These are phyloP conservation scores for Saturnispora hagleri DNA, from an alignment of 805 yeast species.

Conservation along the genomic window DNA sequence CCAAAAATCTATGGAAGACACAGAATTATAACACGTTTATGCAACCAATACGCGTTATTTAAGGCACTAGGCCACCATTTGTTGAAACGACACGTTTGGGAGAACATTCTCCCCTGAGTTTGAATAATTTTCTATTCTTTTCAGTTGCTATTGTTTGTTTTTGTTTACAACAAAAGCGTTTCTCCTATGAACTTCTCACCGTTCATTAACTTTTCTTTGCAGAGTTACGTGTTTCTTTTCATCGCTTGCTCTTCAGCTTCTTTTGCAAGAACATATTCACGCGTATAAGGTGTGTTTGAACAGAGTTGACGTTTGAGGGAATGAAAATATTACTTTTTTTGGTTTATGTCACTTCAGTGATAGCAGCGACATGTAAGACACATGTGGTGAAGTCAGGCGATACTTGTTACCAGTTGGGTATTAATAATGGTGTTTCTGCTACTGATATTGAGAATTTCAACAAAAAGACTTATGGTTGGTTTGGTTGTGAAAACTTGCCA, in stretches of 20 bases:
- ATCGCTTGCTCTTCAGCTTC: neutral
- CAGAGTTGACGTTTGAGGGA: neutral
- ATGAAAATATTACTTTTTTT: neutral
- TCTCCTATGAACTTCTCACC: too few relatives aligned
- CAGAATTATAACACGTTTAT: too few relatives aligned
- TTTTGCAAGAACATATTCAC: neutral
- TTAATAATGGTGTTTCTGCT: neutral
- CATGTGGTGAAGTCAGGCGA: neutral
- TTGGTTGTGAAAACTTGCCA: neutral
- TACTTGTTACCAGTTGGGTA: constrained; percentile 2
- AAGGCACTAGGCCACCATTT: too few relatives aligned
- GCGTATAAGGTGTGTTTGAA: too few relatives aligned
- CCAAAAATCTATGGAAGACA: too few relatives aligned
- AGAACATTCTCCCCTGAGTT: neutral
- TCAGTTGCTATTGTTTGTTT: neutral
- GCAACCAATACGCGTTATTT: neutral
- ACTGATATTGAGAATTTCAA: neutral
- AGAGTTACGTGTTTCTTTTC: too few relatives aligned
- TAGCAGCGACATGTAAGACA: neutral
- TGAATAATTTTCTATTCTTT: neutral
- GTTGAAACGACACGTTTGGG: neutral
- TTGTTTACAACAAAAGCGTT: too few relatives aligned
- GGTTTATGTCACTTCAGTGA: neutral
- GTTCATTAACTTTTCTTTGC: too few relatives aligned
- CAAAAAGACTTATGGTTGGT: neutral